Conservation (phyloP, 352 stramenopile species). For the Blastocystis sp. region DNA sequence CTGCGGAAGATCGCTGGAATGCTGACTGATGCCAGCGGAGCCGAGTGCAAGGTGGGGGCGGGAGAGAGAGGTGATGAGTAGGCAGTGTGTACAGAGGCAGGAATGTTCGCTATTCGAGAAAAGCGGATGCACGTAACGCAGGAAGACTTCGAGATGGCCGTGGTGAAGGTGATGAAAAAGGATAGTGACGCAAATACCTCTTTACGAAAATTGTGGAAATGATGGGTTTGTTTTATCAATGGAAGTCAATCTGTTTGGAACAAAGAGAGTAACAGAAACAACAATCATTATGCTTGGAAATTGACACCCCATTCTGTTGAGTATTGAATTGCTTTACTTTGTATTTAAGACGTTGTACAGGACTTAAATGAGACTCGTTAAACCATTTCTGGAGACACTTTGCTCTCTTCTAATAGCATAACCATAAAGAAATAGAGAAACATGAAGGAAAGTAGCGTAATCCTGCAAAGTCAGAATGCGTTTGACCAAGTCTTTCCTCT, state of each 20-base stretch:
- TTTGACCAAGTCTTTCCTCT: background rate
- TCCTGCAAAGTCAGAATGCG: background rate
- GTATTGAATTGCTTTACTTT: background rate
- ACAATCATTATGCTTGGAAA: background rate
- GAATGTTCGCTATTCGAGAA: constrained; percentile 99
- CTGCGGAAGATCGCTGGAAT: constrained; percentile 93
- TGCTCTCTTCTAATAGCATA: background rate
- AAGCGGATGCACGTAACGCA: constrained; percentile 97
- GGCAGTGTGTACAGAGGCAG: constrained; percentile 95
- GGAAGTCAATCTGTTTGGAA: background rate
- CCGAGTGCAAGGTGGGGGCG: constrained; percentile 85
- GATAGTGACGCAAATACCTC: constrained; percentile 92
- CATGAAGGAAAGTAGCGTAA: background rate
- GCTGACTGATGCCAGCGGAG: constrained; percentile 90
- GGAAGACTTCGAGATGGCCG: constrained; percentile 99
- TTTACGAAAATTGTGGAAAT: constrained; percentile 99
- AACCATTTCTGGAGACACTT: constrained; percentile 25
- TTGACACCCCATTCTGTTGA: background rate
- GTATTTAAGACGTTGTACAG: background rate
- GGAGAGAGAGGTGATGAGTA: background rate
- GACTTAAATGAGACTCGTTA: background rate
- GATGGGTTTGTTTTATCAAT: constrained; percentile 65
- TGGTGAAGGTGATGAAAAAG: constrained; percentile 99
- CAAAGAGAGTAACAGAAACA: background rate
- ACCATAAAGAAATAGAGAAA: background rate